Base-by-base conservation (phyloP, 2,329 filamentous ascomycete genomes). In the Monilinia laxa region DNA sequence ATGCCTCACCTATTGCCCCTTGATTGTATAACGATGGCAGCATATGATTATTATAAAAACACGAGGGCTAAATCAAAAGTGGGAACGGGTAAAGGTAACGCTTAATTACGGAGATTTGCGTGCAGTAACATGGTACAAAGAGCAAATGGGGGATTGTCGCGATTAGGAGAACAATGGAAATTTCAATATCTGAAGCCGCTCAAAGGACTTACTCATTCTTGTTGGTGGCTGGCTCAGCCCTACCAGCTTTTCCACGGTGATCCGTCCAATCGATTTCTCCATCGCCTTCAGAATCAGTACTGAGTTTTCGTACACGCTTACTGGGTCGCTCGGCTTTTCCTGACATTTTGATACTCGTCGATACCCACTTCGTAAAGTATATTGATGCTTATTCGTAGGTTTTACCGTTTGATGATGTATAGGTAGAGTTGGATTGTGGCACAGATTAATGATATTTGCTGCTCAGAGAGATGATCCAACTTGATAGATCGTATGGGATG, bases 251-350 rank as follows among this genome's bases (percentile, higher is more conserved):
- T 53, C 58, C 67, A 63, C 64, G 67, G 52, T 60, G 62, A 40
- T 66, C 71, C 42, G 58, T 58, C 71, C 71, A 74, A 64, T 74
- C 72, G 47, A 68, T 68, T 20, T 58, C 58, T 35, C 65, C 69
- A 10, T 66, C 68, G 16, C 74, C 73, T 65, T 75, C 74, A 14
- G 73, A 75, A 65, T 75, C 74, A 38, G 74, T 75, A 69, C 74
- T 75, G 55, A 75, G 68, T 58, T 68, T 71, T 54, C 73, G 64
- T 35, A 68, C 25, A 53, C 70, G 72, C 68, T 75, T 75, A 70
- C 69, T 72, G 67, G 72, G 70, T 62, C 72, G 68, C 12, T 72
- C 72, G 31, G 65, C 62, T 58, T 67, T 70, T 57, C 69, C 69
- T 31, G 73, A 69, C 74, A 75, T 75, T 47, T 40, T 67, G 57